Base-by-base conservation (phyloP, 2,329 filamentous ascomycete genomes). In the Microcyclospora pomicola region DNA sequence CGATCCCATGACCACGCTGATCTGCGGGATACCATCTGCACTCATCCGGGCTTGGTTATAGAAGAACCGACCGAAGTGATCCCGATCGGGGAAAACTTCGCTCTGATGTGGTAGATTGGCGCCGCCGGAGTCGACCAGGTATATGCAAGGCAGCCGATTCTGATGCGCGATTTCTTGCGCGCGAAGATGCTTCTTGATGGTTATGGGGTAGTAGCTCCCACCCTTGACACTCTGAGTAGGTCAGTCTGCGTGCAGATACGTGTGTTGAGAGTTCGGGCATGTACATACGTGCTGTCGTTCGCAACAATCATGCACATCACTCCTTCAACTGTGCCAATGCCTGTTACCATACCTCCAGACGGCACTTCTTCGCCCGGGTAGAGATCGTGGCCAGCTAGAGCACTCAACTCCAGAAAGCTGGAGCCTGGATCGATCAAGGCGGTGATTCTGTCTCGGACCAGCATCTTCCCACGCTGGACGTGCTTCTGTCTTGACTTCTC, bases 1-100 rank as follows among this genome's bases (percentile, higher is more conserved):
- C 32, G 88, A 83, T 1, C 88, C 88, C 88, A 98, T 95, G 34
- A 98, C 88, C 2, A 95, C 85, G 9, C 84, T 80, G 49, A 98
- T 82, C 56, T 96, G 88, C 1, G 88, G 88, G 44, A 96, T 93
- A 4, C 86, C 85, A 48, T 79, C 65, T 2, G 81, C 73, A 49
- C 82, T 91, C 86, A 96, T 94, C 53, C 84, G 72, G 2, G 91
- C 88, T 62, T 98, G 88, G 64, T 98, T 95, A 70, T 82, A 98
- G 69, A 98, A 98, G 58, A 96, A 94, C 48, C 88, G 83, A 28
- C 88, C 86, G 56, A 98, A 96, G 61, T 96, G 88, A 38, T 95
- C 85, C 47, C 79, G 73, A 59, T 96, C 88, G 1, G 88, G 91
- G 60, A 98, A 96, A 40, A 96, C 88, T 56, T 95, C 84, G 29